phyloP scores from a whole-genome alignment of 2,329 filamentous ascomycete genomes.

The Hymenoscyphus repandus region DNA sequence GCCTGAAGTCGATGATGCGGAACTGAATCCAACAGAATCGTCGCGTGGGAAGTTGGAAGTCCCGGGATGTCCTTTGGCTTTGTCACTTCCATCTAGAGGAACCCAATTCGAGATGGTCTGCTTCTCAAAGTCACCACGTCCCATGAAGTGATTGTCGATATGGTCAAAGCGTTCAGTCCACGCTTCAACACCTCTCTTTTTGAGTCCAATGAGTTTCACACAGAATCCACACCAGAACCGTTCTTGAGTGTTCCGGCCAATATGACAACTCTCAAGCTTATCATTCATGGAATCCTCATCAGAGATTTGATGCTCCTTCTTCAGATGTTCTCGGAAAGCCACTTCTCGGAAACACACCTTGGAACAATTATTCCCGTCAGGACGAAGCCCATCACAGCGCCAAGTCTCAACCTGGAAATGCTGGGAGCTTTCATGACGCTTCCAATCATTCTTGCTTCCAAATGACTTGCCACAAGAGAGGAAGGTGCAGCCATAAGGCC shows the following conservation, averaged over 20 bases:
- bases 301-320: constrained; percentile 30
- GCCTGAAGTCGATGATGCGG: background rate
- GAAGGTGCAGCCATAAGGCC: constrained; percentile 79
- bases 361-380: constrained; percentile 42
- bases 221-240: constrained; percentile 92
- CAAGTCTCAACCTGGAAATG: constrained; percentile 69
- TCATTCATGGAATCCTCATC: constrained; percentile 29
- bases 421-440: constrained; percentile 78
- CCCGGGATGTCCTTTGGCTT: constrained; percentile 13
- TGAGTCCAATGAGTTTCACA: constrained; percentile 42
- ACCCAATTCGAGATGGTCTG: constrained; percentile 53
- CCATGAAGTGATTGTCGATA: constrained; percentile 67
- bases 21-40: background rate
- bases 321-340: constrained; percentile 58
- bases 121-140: constrained; percentile 36
- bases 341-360: constrained; percentile 54
- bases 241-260: constrained; percentile 58
- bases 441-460: constrained; percentile 94
- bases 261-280: constrained; percentile 48
- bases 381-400: constrained; percentile 52
- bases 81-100: constrained; percentile 22
- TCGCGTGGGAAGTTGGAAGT: constrained; percentile 5
- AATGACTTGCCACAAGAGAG: constrained; percentile 64
- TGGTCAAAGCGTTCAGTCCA: constrained; percentile 64
- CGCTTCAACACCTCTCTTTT: constrained; percentile 45